A percentile compares a stretch with the other conserved stretches of the same genome.
These are phyloP conservation scores for Naganishia vaughanmartiniae DNA, from an alignment of 768 basidiomycete genomes.

Conservation along the genomic window DNA sequence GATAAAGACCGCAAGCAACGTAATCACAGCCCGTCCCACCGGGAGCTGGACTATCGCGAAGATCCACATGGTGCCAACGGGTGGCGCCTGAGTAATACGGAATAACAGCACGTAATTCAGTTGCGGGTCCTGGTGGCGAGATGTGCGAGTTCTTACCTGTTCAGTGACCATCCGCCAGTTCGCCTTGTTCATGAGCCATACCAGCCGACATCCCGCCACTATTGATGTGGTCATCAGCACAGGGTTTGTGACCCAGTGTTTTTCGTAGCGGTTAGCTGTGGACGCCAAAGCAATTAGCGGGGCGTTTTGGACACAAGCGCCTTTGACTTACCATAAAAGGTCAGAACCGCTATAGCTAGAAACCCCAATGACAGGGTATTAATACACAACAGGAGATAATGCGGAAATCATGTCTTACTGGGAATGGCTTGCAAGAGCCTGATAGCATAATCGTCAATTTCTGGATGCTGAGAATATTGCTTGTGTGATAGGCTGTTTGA, in stretches of 20 bases:
- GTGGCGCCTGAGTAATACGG: conserved; percentile 42
- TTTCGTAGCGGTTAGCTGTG: conserved; percentile 41
- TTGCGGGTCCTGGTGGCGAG: not conserved
- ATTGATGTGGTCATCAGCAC: conserved; percentile 41
- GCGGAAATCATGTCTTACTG: conserved; percentile 35
- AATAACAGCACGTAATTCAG: not conserved
- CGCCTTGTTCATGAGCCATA: conserved; percentile 50
- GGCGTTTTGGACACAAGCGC: not conserved
- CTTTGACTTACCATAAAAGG: conserved; percentile 42
- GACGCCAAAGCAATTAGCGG: conserved; percentile 23
- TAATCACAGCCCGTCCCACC: conserved; percentile 40
- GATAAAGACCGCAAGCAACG: conserved; percentile 35
- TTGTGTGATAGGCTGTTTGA: conserved; percentile 41
- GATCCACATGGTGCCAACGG: conserved; percentile 50
- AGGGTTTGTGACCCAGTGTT: conserved; percentile 38
- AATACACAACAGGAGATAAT: not conserved
- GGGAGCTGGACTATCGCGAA: conserved; percentile 49
- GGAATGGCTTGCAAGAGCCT: conserved; percentile 44
- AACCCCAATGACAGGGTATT: not conserved
- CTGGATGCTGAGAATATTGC: conserved; percentile 45
- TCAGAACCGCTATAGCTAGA: conserved; percentile 42
- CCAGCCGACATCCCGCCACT: conserved; percentile 41
- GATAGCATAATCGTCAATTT: conserved; percentile 28
- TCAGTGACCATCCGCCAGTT: conserved; percentile 42
- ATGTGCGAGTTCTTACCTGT: conserved; percentile 38